Evolutionary conservation across 768 basidiomycete species (phyloP).

Genomic region (Obba rivulosa): DNA sequence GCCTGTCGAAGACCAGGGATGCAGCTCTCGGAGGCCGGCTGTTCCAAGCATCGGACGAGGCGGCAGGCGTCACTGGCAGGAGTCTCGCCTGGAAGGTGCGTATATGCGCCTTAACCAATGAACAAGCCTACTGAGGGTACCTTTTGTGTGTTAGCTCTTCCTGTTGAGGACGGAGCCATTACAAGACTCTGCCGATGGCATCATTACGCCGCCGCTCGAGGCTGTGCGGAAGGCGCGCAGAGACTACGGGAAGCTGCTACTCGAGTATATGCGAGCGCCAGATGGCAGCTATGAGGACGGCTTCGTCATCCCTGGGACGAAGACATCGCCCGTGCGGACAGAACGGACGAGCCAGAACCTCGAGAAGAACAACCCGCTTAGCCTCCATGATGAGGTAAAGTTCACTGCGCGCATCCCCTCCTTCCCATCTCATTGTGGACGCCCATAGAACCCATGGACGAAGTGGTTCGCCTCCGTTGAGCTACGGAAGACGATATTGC

Average conservation of each 20-base stretch:
- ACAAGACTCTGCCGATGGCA: slow-evolving; percentile 38
- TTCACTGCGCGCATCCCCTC: neutral
- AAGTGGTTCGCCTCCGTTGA: slow-evolving; percentile 90
- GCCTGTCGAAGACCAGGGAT: slow-evolving; percentile 64
- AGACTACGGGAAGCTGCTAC: slow-evolving; percentile 51
- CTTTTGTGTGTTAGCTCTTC: slow-evolving; percentile 47
- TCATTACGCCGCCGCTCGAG: slow-evolving; percentile 22
- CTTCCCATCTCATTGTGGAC: slow-evolving; percentile 1
- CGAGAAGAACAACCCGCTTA: slow-evolving; percentile 76
- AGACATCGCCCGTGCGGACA: slow-evolving; percentile 25
- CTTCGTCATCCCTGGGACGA: slow-evolving; percentile 49
- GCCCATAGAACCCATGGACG: slow-evolving; percentile 84
- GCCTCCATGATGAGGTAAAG: slow-evolving; percentile 67
- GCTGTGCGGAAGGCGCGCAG: slow-evolving; percentile 45
- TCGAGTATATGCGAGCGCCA: slow-evolving; percentile 74
- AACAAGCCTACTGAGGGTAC: slow-evolving; percentile 5
- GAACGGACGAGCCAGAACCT: slow-evolving; percentile 35
- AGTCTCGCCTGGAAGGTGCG: slow-evolving; percentile 84
- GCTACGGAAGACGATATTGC: slow-evolving; percentile 79
- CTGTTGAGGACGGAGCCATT: slow-evolving; percentile 63
- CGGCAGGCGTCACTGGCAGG: slow-evolving; percentile 58
- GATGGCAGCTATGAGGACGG: slow-evolving; percentile 81
- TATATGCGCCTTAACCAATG: neutral
- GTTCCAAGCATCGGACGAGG: slow-evolving; percentile 36
- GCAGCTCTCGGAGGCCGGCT: slow-evolving; percentile 57